Evolutionary conservation across 1,139 yeast genomes (phyloP).

Genomic region (Scheffersomyces quercinus): DNA sequence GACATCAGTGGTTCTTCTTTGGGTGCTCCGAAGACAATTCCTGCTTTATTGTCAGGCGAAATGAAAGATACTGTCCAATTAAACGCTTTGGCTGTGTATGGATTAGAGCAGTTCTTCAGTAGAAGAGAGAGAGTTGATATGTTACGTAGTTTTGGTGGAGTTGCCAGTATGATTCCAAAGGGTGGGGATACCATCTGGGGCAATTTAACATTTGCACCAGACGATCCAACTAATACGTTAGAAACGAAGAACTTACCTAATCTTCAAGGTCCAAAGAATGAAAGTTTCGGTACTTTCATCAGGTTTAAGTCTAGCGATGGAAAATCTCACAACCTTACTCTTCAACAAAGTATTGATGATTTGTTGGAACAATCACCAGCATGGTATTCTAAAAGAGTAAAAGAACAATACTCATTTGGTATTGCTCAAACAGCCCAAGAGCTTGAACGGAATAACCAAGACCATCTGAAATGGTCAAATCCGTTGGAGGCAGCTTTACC

Average conservation of each 20-base stretch:
- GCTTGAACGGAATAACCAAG: constrained; percentile 60
- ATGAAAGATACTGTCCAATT: constrained; percentile 97
- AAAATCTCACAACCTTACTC: constrained; percentile 52
- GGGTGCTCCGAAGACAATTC: constrained; percentile 93
- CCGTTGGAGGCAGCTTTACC: constrained; percentile 93
- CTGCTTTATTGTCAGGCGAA: constrained; percentile 91
- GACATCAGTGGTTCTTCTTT: constrained; percentile 86
- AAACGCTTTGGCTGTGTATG: constrained; percentile 90
- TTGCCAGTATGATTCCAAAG: constrained; percentile 94
- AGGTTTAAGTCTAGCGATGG: constrained; percentile 26
- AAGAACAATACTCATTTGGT: constrained; percentile 78
- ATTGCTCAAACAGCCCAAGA: constrained; percentile 61
- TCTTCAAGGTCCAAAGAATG: constrained; percentile 30
- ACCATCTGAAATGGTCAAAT: constrained; percentile 83
- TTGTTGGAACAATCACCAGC: constrained; percentile 65
- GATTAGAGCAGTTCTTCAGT: constrained; percentile 89
- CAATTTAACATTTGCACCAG: constrained; percentile 56
- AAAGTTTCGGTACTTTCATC: constrained; percentile 75
- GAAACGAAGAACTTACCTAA: constrained; percentile 18
- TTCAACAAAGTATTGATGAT: constrained; percentile 65
- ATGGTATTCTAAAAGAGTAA: constrained; percentile 70
- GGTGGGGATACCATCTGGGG: constrained; percentile 96
- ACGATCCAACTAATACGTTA: constrained; percentile 49
- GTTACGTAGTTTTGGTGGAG: constrained; percentile 86
- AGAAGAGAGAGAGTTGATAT: constrained; percentile 85